Evolutionary conservation across 768 basidiomycete genomes (phyloP), one percentile per base, ranked within the genome.

Genomic region (Hirschioporus abietinus): DNA sequence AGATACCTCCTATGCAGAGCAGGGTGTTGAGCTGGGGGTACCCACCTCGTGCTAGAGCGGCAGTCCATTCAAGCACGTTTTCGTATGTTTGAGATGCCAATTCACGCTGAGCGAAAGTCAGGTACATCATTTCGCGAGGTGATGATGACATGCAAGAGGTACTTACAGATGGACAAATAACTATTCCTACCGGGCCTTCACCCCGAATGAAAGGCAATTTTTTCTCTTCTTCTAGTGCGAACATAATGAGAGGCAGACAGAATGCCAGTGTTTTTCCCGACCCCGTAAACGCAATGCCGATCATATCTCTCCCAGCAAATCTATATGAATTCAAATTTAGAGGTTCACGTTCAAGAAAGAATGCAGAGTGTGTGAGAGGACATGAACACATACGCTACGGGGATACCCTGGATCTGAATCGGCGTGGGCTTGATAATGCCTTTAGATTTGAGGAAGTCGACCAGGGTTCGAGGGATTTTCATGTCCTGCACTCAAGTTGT

Each of bases 211-310:
- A 94, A 0, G 96, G 92, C 36, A 99, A 78, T 70, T 92, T 95
- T 67, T 81, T 83, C 77, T 99, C 97, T 76, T 96, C 95, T 79
- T 99, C 96, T 18, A 96, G 82, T 1, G 95, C 91, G 70, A 92
- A 82, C 97, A 99, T 99, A 70, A 99, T 95, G 26, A 98, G 82
- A 1, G 97, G 97, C n/a, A 99, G 81, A 70, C 95, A 96, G 79
- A 99, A 99, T 0, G 96, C 90, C n/a, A 99, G 86, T 0, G 97
- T 99, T 79, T 99, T 99, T 18, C 97, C 97, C 0, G 96, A 99
- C 52, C 97, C 97, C 26, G 97, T 99, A 79, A 99, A 99, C 3
- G 97, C 97, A 70, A 99, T 99, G 23, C 97, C 97, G 69, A 99
- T 99, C 80, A 99, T 91, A 76, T 99, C 97, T 68, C 97, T 88